A percentile compares a stretch with the other conserved stretches of the same genome.
Conservation (phyloP, 2,329 filamentous ascomycete species). For the Aspergillus ibericus region DNA sequence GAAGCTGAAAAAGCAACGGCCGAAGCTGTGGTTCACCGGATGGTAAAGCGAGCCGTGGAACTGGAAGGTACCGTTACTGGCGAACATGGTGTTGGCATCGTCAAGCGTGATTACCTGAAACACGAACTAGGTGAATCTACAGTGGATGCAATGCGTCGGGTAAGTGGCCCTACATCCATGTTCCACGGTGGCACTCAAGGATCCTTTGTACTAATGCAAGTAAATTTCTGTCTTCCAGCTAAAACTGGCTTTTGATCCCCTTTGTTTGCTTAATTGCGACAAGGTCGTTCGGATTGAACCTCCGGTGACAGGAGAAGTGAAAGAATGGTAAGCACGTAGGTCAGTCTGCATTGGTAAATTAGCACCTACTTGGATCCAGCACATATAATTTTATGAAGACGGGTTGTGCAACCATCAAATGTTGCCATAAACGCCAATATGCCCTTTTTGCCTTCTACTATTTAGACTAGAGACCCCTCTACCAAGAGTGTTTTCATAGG, state of each 20-base stretch:
- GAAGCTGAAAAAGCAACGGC: conserved; percentile 57
- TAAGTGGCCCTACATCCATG: conserved; percentile 36
- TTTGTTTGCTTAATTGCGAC: conserved; percentile 65
- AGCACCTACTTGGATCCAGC: background rate
- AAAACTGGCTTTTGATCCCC: conserved; percentile 65
- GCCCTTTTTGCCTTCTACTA: background rate
- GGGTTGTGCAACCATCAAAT: background rate
- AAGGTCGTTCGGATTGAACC: conserved; percentile 61
- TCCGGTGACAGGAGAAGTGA: conserved; percentile 51
- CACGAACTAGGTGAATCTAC: conserved; percentile 63
- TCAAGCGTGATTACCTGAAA: conserved; percentile 65
- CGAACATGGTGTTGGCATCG: conserved; percentile 69
- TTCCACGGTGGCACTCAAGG: background rate
- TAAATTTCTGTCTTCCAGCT: conserved; percentile 42
- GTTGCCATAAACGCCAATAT: background rate
- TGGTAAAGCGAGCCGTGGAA: conserved; percentile 69
- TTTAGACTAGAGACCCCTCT: too few relatives aligned
- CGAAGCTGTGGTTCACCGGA: conserved; percentile 63
- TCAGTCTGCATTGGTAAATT: background rate
- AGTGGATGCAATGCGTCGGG: conserved; percentile 65
- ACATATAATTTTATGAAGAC: background rate
- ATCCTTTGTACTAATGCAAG: conserved; percentile 17
- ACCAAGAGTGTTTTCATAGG: too few relatives aligned
- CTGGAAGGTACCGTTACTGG: conserved; percentile 72
- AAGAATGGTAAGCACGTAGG: conserved; percentile 39